Base-by-base conservation (phyloP, 176 grass and related monocot species). In the Avena atlantica region DNA sequence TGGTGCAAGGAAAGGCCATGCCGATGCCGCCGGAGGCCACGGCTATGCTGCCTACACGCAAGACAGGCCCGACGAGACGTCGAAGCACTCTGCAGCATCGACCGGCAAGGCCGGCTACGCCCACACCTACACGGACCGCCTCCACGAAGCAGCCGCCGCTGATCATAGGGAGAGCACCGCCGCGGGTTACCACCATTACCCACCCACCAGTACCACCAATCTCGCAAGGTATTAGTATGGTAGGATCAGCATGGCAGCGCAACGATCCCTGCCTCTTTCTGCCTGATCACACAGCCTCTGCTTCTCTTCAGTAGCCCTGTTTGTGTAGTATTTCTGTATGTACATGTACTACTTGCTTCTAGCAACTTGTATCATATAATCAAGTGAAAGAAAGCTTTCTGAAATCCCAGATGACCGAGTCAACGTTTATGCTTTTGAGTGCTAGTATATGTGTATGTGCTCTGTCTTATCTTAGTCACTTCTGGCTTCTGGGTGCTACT, bases 321-420 rank as follows among this genome's bases (percentile, higher is more conserved):
- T 34, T 34, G 3, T 34, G 31, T 34, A 34, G 3, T 34, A 34
- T 34, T 34, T 34, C 31, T 34, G 3, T 34, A 34, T 34, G 31
- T 34, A 34, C 31, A 34, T 34, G 31, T 34, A 34, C 31, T 34
- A 34, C 31, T 34, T 34, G 0, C 31, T 34, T 34, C 31, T 34
- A 34, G 31, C 31, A 34, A 34, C 31, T 10, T 84, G 70, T 50
- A 23, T 50, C 9, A 72, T n/a, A 88, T 47, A 88, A 63, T 58
- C 29, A 36, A 17, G 29, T 68, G 75, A 29, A 27, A 58, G 8
- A 70, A 40, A 20, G 66, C 34, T 53, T 45, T 73, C 9, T 44
- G 31, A 24, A 34, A 37, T 16, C 27, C 12, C 2, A 79, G 1
- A 49, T 29, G 51, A 52, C 12, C 47, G 37, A 61, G 10, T 44